Evolutionary conservation across 768 basidiomycete genomes (phyloP).

Genomic region (Hebeloma cylindrosporum): DNA sequence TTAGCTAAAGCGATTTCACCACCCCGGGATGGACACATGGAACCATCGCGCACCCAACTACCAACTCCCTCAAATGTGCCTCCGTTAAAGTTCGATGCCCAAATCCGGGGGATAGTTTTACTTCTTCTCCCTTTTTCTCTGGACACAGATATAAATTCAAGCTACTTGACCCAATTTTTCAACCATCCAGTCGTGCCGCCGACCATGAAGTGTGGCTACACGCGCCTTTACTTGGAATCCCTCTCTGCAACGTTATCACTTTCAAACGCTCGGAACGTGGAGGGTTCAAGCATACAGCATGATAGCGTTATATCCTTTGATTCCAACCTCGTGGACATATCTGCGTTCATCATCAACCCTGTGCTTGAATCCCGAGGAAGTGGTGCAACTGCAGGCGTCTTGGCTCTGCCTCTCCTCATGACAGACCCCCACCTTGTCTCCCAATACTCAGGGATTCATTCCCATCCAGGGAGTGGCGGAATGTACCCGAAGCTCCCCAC

Average conservation of each 20-base stretch:
- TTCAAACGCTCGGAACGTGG: conserved; percentile 2
- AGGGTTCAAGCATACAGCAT: not conserved
- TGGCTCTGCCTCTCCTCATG: conserved; percentile 67
- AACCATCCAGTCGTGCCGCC: conserved; percentile 61
- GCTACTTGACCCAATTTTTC: conserved; percentile 43
- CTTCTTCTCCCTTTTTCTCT: conserved; percentile 45
- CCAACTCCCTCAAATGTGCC: conserved; percentile 2
- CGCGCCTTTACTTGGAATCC: conserved; percentile 53
- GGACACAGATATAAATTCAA: conserved; percentile 1
- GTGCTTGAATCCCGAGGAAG: not conserved
- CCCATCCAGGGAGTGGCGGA: conserved; percentile 36
- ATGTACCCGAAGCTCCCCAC: conserved; percentile 41
- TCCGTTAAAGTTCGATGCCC: conserved; percentile 16
- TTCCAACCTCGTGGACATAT: conserved; percentile 45
- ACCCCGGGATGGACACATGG: not conserved
- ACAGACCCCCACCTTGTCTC: conserved; percentile 65
- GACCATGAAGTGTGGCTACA: conserved; percentile 44
- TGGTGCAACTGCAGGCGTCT: conserved; percentile 13
- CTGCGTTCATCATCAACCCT: conserved; percentile 51
- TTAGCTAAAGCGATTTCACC: conserved; percentile 33
- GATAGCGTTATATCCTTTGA: conserved; percentile 6
- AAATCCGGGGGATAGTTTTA: conserved; percentile 43
- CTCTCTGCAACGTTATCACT: conserved; percentile 31
- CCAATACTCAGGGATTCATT: conserved; percentile 52
- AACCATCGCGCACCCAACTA: not conserved